Evolutionary conservation across 768 basidiomycete genomes (phyloP).

Genomic region (Lactifluus piperatus): DNA sequence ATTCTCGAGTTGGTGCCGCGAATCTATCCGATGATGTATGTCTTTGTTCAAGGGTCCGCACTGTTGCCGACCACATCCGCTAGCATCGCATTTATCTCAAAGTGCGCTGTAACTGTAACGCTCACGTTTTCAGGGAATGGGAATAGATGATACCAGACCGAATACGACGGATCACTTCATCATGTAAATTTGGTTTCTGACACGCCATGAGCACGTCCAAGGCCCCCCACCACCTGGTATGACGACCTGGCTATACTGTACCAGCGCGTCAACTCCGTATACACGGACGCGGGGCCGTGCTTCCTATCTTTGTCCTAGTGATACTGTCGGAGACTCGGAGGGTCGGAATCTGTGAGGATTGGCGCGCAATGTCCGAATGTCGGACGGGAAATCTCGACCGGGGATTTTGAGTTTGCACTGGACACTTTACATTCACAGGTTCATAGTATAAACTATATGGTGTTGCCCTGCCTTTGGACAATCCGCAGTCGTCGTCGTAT

Average conservation of each 20-base stretch:
- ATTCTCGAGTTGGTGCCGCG: no score
- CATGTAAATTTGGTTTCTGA: neutral
- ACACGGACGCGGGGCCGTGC: neutral
- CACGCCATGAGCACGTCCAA: no score
- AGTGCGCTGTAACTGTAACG: neutral
- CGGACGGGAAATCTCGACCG: slow-evolving; percentile 1
- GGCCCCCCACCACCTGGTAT: no score
- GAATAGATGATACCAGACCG: neutral
- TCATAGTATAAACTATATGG: neutral
- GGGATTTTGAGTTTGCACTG: neutral
- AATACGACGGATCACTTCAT: neutral
- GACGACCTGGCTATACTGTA: no score
- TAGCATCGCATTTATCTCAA: neutral
- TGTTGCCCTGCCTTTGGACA: neutral
- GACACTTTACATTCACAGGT: neutral
- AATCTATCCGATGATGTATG: no score
- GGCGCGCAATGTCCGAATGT: neutral
- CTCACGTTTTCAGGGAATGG: no score
- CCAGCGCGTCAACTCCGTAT: neutral
- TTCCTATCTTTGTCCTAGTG: slow-evolving; percentile 1
- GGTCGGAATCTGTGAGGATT: neutral
- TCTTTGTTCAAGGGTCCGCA: no score
- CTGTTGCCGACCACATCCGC: no score
- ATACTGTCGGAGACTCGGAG: no score
- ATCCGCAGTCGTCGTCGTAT: neutral